phyloP scores from a whole-genome alignment of 352 stramenopile species.

The Pythium coloratum region DNA sequence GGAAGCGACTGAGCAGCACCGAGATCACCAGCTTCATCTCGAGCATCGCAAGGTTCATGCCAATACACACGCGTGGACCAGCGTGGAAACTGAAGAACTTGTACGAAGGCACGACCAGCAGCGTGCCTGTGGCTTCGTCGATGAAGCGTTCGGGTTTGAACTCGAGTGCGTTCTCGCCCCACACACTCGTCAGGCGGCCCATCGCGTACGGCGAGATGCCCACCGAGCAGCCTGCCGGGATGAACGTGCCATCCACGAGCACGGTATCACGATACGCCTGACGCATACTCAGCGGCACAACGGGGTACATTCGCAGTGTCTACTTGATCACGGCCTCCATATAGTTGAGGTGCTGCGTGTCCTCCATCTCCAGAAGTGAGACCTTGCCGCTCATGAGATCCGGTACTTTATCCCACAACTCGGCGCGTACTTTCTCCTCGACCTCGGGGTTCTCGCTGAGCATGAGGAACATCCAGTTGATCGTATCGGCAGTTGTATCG shows the following conservation, averaged over 20 bases:
- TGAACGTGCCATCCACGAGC: conserved; percentile 37
- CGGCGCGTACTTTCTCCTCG: conserved; percentile 27
- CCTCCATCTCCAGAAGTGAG: conserved; percentile 10
- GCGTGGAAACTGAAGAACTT: conserved; percentile 47
- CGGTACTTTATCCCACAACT: conserved; percentile 30
- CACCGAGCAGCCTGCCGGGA: conserved; percentile 30
- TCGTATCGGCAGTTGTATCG: conserved; percentile 49
- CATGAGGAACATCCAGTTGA: conserved; percentile 51
- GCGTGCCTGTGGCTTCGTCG: conserved; percentile 16
- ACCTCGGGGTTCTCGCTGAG: conserved; percentile 40
- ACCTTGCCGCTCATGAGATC: conserved; percentile 18
- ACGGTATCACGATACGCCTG: conserved; percentile 29
- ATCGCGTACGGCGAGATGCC: conserved; percentile 34
- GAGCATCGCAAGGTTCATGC: conserved; percentile 44
- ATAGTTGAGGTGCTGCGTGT: conserved; percentile 17
- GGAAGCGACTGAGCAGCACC: conserved; percentile 37
- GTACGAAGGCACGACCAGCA: conserved; percentile 28
- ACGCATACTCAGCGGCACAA: conserved; percentile 33
- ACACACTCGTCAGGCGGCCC: conserved; percentile 29
- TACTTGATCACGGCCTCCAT: conserved; percentile 36
- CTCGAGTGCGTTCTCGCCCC: conserved; percentile 33
- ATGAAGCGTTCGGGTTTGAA: conserved; percentile 40
- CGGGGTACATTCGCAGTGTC: conserved; percentile 39
- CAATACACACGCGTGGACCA: conserved; percentile 40
- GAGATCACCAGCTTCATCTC: conserved; percentile 44